Evolutionary conservation across 805 yeast genomes (phyloP).

Genomic region (Helenozyma baotianmanensis): DNA sequence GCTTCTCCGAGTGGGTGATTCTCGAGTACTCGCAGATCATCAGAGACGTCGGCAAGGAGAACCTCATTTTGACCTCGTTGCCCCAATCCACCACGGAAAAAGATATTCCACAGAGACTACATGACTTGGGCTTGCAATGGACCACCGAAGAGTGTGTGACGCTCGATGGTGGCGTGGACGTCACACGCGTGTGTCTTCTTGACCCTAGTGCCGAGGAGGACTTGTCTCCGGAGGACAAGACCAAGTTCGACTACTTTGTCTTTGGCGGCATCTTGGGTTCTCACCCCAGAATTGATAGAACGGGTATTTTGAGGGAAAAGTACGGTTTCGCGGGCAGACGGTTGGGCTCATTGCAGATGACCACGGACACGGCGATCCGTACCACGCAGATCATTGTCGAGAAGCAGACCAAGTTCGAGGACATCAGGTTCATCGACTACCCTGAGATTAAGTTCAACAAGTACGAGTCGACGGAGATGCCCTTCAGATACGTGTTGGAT

Average conservation of each 20-base stretch:
- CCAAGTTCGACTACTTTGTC: constrained; percentile 76
- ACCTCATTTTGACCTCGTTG: constrained; percentile 71
- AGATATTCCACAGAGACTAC: constrained; percentile 60
- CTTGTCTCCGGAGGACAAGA: constrained; percentile 63
- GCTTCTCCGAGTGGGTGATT: constrained; percentile 93
- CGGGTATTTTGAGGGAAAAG: constrained; percentile 76
- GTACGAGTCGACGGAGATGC: constrained; percentile 96
- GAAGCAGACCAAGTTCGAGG: constrained; percentile 52
- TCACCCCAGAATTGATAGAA: constrained; percentile 90
- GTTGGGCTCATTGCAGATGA: constrained; percentile 87
- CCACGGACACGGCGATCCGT: constrained; percentile 95
- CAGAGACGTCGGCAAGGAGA: constrained; percentile 73
- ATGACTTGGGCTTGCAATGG: constrained; percentile 69
- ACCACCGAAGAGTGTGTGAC: constrained; percentile 68
- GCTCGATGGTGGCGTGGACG: constrained; percentile 41
- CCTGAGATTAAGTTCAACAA: constrained; percentile 88
- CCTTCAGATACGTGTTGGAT: constrained; percentile 83
- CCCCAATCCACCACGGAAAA: constrained; percentile 55
- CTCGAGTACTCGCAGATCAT: constrained; percentile 82
- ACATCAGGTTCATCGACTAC: constrained; percentile 81
- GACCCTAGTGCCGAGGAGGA: constrained; percentile 85
- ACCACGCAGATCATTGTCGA: constrained; percentile 80
- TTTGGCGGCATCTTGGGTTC: constrained; percentile 97
- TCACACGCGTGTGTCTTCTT: constrained; percentile 65
- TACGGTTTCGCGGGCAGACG: constrained; percentile 86